A percentile compares a stretch with the other conserved stretches of the same genome.
These are phyloP conservation scores for Casuarina cunninghamiana DNA, from an alignment of 306 rosid genomes.

Conservation along the genomic window DNA sequence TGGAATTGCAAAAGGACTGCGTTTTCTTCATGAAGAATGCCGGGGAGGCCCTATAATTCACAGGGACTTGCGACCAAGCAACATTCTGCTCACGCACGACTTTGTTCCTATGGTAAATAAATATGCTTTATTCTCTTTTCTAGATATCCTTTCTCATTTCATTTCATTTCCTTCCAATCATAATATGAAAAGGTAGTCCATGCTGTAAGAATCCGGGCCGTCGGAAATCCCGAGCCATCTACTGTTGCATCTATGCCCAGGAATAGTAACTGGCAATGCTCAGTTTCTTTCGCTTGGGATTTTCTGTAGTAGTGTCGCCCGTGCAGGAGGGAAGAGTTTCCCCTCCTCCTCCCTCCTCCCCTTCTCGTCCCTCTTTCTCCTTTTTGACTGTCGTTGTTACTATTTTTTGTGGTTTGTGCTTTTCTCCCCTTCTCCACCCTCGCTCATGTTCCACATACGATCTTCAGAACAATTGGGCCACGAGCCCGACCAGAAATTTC, in stretches of 20 bases:
- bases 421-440: too few relatives aligned
- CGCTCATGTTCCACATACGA: too few relatives aligned
- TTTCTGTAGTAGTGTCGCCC: not conserved
- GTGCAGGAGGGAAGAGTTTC: too few relatives aligned
- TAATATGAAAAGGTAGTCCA: not conserved
- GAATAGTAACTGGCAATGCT: not conserved
- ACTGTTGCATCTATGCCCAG: not conserved
- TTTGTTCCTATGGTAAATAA: conserved; percentile 76
- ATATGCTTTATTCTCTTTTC: conserved; percentile 2
- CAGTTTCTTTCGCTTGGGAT: not conserved
- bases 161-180: not conserved
- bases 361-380: too few relatives aligned
- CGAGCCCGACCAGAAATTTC: too few relatives aligned
- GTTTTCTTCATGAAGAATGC: conserved; percentile 87
- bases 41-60: conserved; percentile 88
- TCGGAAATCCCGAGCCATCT: not conserved
- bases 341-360: too few relatives aligned
- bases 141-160: not conserved
- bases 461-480: too few relatives aligned
- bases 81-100: conserved; percentile 82
- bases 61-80: conserved; percentile 77
- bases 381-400: too few relatives aligned
- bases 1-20: conserved; percentile 86
- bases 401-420: too few relatives aligned
- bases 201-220: not conserved